Base-by-base conservation (phyloP, 2,329 filamentous ascomycete species). In the Aspergillus glaucus region DNA sequence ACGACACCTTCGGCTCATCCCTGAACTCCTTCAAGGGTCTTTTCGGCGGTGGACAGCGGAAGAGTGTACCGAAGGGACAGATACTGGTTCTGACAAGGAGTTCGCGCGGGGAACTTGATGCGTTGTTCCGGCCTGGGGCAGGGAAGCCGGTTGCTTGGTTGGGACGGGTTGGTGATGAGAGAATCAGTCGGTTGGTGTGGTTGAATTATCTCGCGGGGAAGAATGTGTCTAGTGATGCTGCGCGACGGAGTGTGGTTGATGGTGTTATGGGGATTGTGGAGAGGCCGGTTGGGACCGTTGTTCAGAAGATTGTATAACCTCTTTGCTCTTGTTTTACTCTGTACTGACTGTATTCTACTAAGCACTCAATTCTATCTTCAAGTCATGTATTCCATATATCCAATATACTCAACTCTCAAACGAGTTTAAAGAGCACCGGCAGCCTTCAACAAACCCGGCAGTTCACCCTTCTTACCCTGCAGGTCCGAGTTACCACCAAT, bases 401-500 rank as follows among this genome's bases (percentile, higher is more conserved):
- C 46, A 45, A 49, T 40, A 19, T n/a, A 32, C 22, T 14, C 19
- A 43, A 39, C 21, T 28, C 9, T 51, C 39, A 22, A 48, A 28
- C 6, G 5, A 24, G 47, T 53, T 58, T 68, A 87, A 54, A 85
- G 52, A 57, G 85, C 85, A 62, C 79, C 79, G 55, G 82, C 85
- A 43, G 75, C 75, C 73, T 79, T 79, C 66, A 88, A 73, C 59
- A 93, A 70, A 28, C 63, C 62, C 58, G 82, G 79, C 47, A 97
- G 73, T 57, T 94, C 67, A 10, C 53, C 56, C 70, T 80, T 81
- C 71, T 78, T 81, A 46, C 74, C 77, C 74, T 91, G 85, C 55
- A 94, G 71, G 61, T 93, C 92, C 21, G 89, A 95, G 81, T 97
- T 97, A 59, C 93, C 93, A 55, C 93, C 93, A 68, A 98, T 94